A percentile compares a stretch with the other conserved stretches of the same genome.
phyloP scores from a whole-genome alignment of 2,329 filamentous ascomycete species.

The Claviceps sp. region DNA sequence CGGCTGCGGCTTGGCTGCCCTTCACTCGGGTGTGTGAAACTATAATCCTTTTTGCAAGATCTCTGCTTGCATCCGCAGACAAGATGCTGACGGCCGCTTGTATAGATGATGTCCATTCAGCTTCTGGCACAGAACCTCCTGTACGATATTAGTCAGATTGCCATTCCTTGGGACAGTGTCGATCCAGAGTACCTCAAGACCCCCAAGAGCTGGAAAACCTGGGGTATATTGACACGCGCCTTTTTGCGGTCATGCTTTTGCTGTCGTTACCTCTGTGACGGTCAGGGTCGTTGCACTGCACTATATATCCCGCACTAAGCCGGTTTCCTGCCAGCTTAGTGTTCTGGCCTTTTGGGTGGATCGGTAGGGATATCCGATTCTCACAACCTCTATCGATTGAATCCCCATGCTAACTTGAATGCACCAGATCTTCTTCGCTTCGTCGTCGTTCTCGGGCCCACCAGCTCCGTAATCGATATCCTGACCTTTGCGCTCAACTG shows the following conservation, averaged over 20 bases:
- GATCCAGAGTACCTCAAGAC: too few species aligned
- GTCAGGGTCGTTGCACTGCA: too few species aligned
- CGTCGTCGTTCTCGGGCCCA: slow-evolving; percentile 14
- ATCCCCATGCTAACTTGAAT: not conserved
- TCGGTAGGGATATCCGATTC: too few species aligned
- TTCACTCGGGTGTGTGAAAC: slow-evolving; percentile 9
- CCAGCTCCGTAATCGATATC: slow-evolving; percentile 16
- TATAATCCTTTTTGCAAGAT: too few species aligned
- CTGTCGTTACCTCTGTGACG: too few species aligned
- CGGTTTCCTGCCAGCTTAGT: too few species aligned
- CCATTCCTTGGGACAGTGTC: too few species aligned
- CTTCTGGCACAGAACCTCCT: slow-evolving; percentile 16
- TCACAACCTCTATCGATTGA: not conserved
- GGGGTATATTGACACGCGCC: not conserved
- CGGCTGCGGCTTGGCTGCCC: slow-evolving; percentile 16
- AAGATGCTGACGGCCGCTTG: not conserved
- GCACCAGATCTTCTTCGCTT: slow-evolving; percentile 16
- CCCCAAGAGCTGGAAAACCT: slow-evolving; percentile 14
- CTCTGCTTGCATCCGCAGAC: not conserved
- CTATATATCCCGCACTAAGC: too few species aligned
- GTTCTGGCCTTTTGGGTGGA: too few species aligned
- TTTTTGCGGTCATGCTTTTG: not conserved
- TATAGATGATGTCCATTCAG: slow-evolving; percentile 14
- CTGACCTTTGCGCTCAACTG: slow-evolving; percentile 12
- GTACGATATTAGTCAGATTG: slow-evolving; percentile 18